Evolutionary conservation across 1,284 basidiomycete genomes (phyloP).

Genomic region (Quambalaria eucalypti): DNA sequence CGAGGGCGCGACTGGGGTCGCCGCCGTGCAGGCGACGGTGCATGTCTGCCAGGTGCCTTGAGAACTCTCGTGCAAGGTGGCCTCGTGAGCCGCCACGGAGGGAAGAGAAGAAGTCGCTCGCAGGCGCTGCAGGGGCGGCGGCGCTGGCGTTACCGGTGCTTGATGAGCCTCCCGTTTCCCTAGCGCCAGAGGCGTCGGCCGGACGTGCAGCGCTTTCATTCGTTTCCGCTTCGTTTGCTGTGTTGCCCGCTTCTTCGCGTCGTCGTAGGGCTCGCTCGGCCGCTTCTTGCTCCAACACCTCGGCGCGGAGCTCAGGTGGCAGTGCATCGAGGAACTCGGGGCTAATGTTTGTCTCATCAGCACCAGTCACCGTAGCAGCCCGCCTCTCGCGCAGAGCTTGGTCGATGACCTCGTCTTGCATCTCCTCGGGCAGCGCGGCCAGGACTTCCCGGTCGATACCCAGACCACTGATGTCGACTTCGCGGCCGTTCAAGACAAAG

Average conservation of each 20-base stretch:
- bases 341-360: slow-evolving; percentile 72
- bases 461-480: slow-evolving; percentile 97
- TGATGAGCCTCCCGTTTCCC: no score
- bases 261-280: slow-evolving; percentile 60
- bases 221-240: slow-evolving; percentile 8
- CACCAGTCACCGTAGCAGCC: slow-evolving; percentile 52
- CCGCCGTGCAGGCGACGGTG: neutral
- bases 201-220: neutral
- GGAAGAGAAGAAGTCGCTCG: neutral
- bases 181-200: neutral
- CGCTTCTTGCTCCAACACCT: slow-evolving; percentile 89
- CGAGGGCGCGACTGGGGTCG: neutral
- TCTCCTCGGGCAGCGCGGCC: slow-evolving; percentile 93
- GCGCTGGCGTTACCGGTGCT: neutral
- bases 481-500: slow-evolving; percentile 66
- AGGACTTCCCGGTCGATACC: slow-evolving; percentile 97
- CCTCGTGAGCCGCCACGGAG: neutral
- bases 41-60: slow-evolving; percentile 33
- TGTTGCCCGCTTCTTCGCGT: slow-evolving; percentile 48
- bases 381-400: slow-evolving; percentile 85
- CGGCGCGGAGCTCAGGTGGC: slow-evolving; percentile 88
- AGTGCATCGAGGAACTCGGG: slow-evolving; percentile 90
- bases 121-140: neutral
- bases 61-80: slow-evolving; percentile 50
- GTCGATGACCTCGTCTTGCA: slow-evolving; percentile 95